Evolutionary conservation across 2,329 filamentous ascomycete species (phyloP), one percentile per base, ranked within the genome.

Genomic region (Ophiostoma sp.): DNA sequence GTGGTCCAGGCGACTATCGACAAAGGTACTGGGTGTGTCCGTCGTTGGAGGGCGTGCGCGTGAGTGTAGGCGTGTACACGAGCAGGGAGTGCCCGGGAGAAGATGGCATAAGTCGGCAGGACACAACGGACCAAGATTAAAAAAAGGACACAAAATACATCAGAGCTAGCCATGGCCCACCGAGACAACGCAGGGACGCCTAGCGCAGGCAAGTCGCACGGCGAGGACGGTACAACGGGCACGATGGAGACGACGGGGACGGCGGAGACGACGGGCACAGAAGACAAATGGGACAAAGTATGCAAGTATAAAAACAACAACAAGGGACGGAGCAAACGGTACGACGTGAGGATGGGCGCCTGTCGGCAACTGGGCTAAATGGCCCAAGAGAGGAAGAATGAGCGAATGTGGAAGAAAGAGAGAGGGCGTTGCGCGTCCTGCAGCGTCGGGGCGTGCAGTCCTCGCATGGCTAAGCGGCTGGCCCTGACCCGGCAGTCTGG

Each of bases 291-390:
- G 18, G 49, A 55, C 49, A 55, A 27, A 27, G 49, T 11, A 6
- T 55, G n/a, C 8, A 55, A 55, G 49, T 55, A 55, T 55, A 55
- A 55, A 55, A 55, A 55, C n/a, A 55, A 55, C 49, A 27, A 55
- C 49, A 6, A 11, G 49, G 3, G 7, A 1, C n/a, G 49, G 49
- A 55, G 18, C 12, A 55, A 55, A 55, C 8, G n/a, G 18, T 55
- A 55, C 49, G 49, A 55, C 12, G 18, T 12, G 3, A 9, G 7
- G 7, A 27, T n/a, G 27, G 18, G 4, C 8, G 49, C 49, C n/a
- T 27, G 49, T 55, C 27, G 18, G 18, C 7, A 55, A 55, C 49
- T 55, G 49, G 49, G 49, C 18, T 55, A 55, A 55, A 27, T 55
- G 49, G 12, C 9, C 18, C 27, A 27, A 27, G 27, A 27, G 27